A percentile compares a stretch with the other conserved stretches of the same genome.
Conservation (phyloP, 495 filamentous ascomycete species). For the Cercophora sp. region DNA sequence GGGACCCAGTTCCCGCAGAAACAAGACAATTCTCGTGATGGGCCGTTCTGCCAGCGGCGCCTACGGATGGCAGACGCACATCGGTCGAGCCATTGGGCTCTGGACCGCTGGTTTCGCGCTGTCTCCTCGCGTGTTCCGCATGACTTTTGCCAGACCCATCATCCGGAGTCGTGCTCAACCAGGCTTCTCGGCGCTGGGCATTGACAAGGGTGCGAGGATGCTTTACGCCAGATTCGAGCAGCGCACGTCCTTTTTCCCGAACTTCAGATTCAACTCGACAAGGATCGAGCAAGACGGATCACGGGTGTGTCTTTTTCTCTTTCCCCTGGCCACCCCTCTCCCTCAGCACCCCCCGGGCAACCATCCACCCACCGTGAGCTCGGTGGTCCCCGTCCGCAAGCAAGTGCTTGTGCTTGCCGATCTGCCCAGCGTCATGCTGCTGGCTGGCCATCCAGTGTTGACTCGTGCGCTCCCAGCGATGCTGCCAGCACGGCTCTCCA, state of each 20-base stretch:
- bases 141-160: conserved; percentile 26
- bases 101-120: conserved; percentile 18
- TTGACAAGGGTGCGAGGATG: conserved; percentile 20
- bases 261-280: conserved; percentile 22
- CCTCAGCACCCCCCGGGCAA: neutral
- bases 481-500: no score
- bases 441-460: conserved; percentile 4
- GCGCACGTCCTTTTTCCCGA: conserved; percentile 41
- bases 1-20: conserved; percentile 3
- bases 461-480: neutral
- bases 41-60: neutral
- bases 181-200: conserved; percentile 20
- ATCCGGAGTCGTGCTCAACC: conserved; percentile 26
- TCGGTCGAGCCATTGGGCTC: neutral
- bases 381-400: neutral
- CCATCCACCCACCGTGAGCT: neutral
- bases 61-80: conserved; percentile 1
- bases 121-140: conserved; percentile 18
- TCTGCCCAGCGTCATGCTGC: conserved; percentile 9
- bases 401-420: conserved; percentile 15
- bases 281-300: conserved; percentile 16
- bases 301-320: conserved; percentile 3
- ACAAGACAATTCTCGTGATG: conserved; percentile 12
- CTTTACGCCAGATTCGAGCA: conserved; percentile 58
- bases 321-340: neutral